phyloP scores from a whole-genome alignment of 2,329 filamentous ascomycete genomes.

The Colletotrichum tofieldiae region DNA sequence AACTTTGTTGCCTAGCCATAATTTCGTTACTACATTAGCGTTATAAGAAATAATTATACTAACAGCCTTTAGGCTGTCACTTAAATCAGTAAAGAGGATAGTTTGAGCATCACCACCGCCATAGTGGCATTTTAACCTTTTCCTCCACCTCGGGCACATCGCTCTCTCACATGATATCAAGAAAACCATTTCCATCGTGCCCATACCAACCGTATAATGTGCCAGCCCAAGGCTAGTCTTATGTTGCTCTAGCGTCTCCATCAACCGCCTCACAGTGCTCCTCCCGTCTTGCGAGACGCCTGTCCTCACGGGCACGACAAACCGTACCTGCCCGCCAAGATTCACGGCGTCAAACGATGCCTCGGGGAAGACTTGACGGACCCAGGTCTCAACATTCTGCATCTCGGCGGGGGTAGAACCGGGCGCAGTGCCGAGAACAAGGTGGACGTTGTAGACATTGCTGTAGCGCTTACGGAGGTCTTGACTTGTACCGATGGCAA shows the following conservation, averaged over 20 bases:
- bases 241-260: conserved; percentile 66
- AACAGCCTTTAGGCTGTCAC: no score
- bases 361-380: conserved; percentile 64
- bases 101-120: no score
- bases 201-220: conserved; percentile 77
- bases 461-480: conserved; percentile 71
- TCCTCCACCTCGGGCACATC: conserved; percentile 58
- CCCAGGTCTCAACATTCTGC: conserved; percentile 58
- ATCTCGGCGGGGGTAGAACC: conserved; percentile 65
- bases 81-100: no score
- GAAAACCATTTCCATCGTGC: conserved; percentile 79
- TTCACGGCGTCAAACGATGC: conserved; percentile 69
- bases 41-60: no score
- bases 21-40: no score
- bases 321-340: conserved; percentile 76
- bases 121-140: background rate
- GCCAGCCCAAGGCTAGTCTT: conserved; percentile 71
- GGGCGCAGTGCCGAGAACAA: conserved; percentile 71
- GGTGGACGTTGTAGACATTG: conserved; percentile 73
- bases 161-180: conserved; percentile 75
- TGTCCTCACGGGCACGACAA: conserved; percentile 66
- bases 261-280: conserved; percentile 48
- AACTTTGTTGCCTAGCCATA: no score
- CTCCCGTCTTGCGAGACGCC: conserved; percentile 37
- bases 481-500: conserved; percentile 73